Base-by-base conservation (phyloP, 1,284 basidiomycete genomes). In the Earliella scabrosa region DNA sequence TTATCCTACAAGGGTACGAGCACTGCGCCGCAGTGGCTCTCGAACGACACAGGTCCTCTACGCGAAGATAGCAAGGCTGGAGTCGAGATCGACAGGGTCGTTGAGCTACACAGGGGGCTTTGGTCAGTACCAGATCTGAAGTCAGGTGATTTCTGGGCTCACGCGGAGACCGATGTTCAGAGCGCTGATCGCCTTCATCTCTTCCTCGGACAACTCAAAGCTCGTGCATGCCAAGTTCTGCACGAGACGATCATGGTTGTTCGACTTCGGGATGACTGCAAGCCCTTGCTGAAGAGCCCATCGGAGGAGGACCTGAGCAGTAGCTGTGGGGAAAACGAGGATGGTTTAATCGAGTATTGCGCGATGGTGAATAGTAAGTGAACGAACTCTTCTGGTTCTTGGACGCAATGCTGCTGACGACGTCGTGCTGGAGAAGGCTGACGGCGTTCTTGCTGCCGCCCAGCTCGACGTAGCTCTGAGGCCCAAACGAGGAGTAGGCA, bases 241-340 rank as follows among this genome's bases (percentile, higher is more conserved):
- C 14, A 71, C 64, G 45, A 91, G 69, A 56, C 87, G 83, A 4
- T 73, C 63, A 11, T 69, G 58, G 65, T 78, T 72, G 73, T 85
- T 91, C 55, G 79, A 84, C 78, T 92, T 92, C 45, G 92, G 92
- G 60, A 95, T 84, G 45, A 94, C 88, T 36, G 88, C 88, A 57
- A 93, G 79, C 7, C 83, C 86, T 34, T 83, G 84, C 68, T 92
- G 88, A 16, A 87, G 86, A 7, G 88, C 85, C 90, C 90, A 93
- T 63, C 90, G 85, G 56, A 93, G 81, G 32, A 92, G 75, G 32
- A 93, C 79, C 71, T 87, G 85, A 8, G 83, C 83, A 32, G 79
- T 67, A 45, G 78, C 83, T 85, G 56, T 57, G 41, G 11, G 26
- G 9, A 18, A 11, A 41, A 20, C 8, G n/a, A n/a, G n/a, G n/a